Evolutionary conservation across 2,329 filamentous ascomycete species (phyloP).

Genomic region (Atkinsonella texensis): DNA sequence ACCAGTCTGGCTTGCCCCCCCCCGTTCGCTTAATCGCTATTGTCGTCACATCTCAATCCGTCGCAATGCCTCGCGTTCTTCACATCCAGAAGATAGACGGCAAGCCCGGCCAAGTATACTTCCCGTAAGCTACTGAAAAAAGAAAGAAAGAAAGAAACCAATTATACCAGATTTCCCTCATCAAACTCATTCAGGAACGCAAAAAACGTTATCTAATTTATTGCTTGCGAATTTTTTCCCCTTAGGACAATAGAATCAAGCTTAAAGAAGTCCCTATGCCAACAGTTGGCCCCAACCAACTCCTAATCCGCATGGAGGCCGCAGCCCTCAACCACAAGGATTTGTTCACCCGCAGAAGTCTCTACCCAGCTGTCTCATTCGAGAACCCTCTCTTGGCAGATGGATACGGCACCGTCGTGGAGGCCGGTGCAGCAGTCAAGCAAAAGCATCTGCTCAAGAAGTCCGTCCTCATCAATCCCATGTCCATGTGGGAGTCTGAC

Average conservation of each 20-base stretch:
- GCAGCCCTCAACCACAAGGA: slow-evolving; percentile 91
- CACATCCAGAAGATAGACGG: slow-evolving; percentile 56
- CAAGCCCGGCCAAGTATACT: slow-evolving; percentile 82
- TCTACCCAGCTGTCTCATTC: slow-evolving; percentile 81
- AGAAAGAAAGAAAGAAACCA: background rate
- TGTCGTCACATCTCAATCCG: background rate
- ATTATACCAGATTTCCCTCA: background rate
- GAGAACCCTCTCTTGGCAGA: slow-evolving; percentile 69
- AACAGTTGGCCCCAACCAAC: slow-evolving; percentile 50
- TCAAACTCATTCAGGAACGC: background rate
- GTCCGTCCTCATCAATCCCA: slow-evolving; percentile 68
- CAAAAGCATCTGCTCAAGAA: slow-evolving; percentile 38
- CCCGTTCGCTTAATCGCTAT: too few species aligned
- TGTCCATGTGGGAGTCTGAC: slow-evolving; percentile 61
- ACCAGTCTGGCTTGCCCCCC: too few species aligned
- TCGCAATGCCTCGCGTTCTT: slow-evolving; percentile 42
- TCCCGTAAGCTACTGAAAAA: slow-evolving; percentile 41
- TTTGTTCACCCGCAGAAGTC: slow-evolving; percentile 82
- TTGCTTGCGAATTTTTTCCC: too few species aligned
- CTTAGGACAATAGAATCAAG: slow-evolving; percentile 32
- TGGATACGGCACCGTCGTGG: slow-evolving; percentile 63
- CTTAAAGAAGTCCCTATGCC: slow-evolving; percentile 51
- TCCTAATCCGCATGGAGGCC: slow-evolving; percentile 65
- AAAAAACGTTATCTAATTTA: too few species aligned
- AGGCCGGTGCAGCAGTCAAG: slow-evolving; percentile 39